Evolutionary conservation across 2,329 filamentous ascomycete species (phyloP).

Genomic region (Ceratocystis lukuohia): DNA sequence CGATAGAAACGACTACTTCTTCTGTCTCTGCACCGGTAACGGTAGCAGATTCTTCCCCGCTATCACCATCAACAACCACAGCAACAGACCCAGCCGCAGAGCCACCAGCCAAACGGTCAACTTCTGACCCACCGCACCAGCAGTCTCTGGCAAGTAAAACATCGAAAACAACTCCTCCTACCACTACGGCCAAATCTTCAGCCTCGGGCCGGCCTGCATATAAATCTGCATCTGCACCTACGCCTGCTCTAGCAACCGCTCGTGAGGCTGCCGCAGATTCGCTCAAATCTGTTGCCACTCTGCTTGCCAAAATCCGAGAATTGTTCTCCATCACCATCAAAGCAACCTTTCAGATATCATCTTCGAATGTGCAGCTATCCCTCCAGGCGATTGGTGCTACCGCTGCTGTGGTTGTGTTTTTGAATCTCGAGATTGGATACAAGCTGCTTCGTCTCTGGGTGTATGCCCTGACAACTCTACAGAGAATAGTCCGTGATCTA

Average conservation of each 20-base stretch:
- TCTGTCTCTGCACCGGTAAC: background rate
- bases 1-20: conserved; percentile 1
- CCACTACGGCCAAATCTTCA: background rate
- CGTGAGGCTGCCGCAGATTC: conserved; percentile 15
- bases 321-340: conserved; percentile 13
- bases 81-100: conserved; percentile 1
- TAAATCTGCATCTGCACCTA: background rate
- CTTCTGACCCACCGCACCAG: background rate
- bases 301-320: conserved; percentile 15
- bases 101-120: background rate
- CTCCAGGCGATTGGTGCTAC: conserved; percentile 16
- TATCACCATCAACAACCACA: conserved; percentile 6
- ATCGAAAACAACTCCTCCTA: background rate
- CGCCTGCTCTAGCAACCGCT: background rate
- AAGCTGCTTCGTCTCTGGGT: conserved; percentile 18
- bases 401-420: conserved; percentile 16
- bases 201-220: background rate
- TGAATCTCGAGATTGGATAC: conserved; percentile 19
- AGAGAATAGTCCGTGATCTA: conserved; percentile 17
- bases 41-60: background rate
- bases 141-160: background rate
- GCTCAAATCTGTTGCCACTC: conserved; percentile 12
- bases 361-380: conserved; percentile 18
- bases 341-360: conserved; percentile 19
- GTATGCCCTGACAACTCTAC: conserved; percentile 17